phyloP scores from a whole-genome alignment of 306 rosid species.

The Prinsepia uniflora region DNA sequence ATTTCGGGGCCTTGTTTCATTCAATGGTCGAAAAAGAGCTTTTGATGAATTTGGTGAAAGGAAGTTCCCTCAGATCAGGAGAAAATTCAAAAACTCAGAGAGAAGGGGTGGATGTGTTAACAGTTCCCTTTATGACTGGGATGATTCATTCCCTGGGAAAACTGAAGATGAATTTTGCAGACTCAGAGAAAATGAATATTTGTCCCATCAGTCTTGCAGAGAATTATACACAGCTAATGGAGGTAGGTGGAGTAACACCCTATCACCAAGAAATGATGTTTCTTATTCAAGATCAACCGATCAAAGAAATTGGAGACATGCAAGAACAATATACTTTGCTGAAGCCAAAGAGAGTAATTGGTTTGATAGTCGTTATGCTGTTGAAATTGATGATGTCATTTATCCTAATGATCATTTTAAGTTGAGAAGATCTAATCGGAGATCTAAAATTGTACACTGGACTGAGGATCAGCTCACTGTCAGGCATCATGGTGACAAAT shows the following conservation, averaged over 20 bases:
- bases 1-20: conserved; percentile 27
- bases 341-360: conserved; percentile 32
- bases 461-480: conserved; percentile 33
- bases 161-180: conserved; percentile 38
- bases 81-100: conserved; percentile 30
- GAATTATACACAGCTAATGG: conserved; percentile 22
- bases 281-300: conserved; percentile 28
- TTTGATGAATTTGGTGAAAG: conserved; percentile 27
- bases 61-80: conserved; percentile 26
- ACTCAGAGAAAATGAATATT: conserved; percentile 17
- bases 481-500: conserved; percentile 29
- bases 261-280: conserved; percentile 30
- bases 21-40: conserved; percentile 27
- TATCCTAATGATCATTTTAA: conserved; percentile 31
- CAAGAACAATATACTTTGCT: conserved; percentile 27
- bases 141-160: conserved; percentile 33
- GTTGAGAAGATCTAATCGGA: conserved; percentile 28
- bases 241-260: conserved; percentile 14
- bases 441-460: conserved; percentile 41
- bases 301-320: conserved; percentile 26
- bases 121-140: conserved; percentile 22
- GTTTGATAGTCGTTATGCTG: conserved; percentile 30
- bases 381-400: conserved; percentile 35
- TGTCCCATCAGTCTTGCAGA: conserved; percentile 26
- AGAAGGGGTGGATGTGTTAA: conserved; percentile 33